Evolutionary conservation across 139 green algal genomes (phyloP).

Genomic region (Closterium sp.): DNA sequence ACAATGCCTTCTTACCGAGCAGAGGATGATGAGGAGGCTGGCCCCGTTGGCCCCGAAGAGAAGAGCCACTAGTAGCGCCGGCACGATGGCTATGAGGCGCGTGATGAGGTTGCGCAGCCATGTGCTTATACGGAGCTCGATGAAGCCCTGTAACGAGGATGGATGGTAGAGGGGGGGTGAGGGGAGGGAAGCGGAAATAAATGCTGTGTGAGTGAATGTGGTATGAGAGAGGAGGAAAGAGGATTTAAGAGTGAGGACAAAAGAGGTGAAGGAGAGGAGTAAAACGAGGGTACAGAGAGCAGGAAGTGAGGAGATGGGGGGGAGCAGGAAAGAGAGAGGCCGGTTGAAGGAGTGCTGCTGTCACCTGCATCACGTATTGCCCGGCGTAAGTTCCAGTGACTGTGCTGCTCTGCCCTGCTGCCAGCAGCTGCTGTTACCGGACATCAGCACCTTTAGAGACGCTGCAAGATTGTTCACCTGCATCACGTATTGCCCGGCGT

Average conservation of each 20-base stretch:
- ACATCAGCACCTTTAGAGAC: too few species aligned
- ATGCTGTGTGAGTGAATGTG: too few species aligned
- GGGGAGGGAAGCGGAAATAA: too few species aligned
- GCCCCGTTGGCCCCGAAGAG: constrained; percentile 42
- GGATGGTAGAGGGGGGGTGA: neutral
- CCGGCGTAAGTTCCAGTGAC: constrained; percentile 68
- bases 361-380: constrained; percentile 74
- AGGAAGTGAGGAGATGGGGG: too few species aligned
- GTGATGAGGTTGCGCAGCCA: constrained; percentile 57
- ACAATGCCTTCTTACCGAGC: constrained; percentile 18
- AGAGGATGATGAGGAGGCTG: constrained; percentile 57
- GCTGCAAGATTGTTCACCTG: neutral
- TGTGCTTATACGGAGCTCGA: constrained; percentile 55
- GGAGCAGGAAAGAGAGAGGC: too few species aligned
- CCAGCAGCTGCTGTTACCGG: too few species aligned
- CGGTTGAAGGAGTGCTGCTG: too few species aligned
- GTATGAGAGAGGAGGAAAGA: too few species aligned
- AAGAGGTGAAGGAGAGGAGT: too few species aligned
- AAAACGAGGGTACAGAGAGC: too few species aligned
- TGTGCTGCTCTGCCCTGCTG: too few species aligned
- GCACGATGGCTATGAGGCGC: constrained; percentile 55
- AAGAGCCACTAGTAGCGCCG: constrained; percentile 50
- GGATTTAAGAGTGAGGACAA: too few species aligned
- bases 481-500: constrained; percentile 83
- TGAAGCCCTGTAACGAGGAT: constrained; percentile 51